These are phyloP conservation scores for Pseudozyma tsukubaensis DNA, from an alignment of 1,284 basidiomycete species.

Conservation along the genomic window DNA sequence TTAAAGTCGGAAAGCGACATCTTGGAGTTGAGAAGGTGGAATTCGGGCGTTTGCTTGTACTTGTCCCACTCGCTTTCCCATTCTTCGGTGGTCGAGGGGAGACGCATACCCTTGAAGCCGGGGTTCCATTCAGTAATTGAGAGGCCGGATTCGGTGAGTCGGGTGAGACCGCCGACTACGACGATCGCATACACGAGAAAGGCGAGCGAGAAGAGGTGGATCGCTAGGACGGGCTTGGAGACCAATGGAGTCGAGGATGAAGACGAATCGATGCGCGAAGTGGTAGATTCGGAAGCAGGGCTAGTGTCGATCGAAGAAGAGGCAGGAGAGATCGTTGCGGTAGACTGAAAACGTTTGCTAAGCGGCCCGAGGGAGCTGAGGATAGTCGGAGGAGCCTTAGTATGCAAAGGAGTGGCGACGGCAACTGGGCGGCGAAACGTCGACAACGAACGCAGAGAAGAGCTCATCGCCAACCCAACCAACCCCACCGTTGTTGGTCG, in stretches of 20 bases:
- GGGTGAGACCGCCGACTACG: conserved; percentile 94
- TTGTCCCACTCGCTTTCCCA: conserved; percentile 95
- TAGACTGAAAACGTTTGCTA: conserved; percentile 24
- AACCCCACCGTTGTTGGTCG: neutral
- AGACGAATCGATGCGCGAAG: conserved; percentile 1
- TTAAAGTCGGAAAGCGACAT: conserved; percentile 93
- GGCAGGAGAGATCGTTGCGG: conserved; percentile 5
- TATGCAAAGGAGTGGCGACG: neutral
- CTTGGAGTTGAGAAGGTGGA: conserved; percentile 79
- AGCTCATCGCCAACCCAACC: neutral
- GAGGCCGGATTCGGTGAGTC: conserved; percentile 95
- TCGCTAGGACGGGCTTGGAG: conserved; percentile 78
- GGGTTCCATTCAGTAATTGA: conserved; percentile 99
- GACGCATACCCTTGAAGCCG: conserved; percentile 83
- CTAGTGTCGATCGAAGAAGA: conserved; percentile 1
- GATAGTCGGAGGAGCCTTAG: neutral
- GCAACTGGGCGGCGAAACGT: neutral
- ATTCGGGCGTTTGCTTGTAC: conserved; percentile 95
- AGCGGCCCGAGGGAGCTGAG: neutral
- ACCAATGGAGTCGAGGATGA: conserved; percentile 62
- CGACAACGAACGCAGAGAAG: neutral
- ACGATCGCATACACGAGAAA: conserved; percentile 89
- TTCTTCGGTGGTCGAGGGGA: conserved; percentile 80
- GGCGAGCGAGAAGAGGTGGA: conserved; percentile 86
- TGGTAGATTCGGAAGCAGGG: neutral